Conservation (phyloP, 768 basidiomycete species). For the Leccinum disarticulatum region DNA sequence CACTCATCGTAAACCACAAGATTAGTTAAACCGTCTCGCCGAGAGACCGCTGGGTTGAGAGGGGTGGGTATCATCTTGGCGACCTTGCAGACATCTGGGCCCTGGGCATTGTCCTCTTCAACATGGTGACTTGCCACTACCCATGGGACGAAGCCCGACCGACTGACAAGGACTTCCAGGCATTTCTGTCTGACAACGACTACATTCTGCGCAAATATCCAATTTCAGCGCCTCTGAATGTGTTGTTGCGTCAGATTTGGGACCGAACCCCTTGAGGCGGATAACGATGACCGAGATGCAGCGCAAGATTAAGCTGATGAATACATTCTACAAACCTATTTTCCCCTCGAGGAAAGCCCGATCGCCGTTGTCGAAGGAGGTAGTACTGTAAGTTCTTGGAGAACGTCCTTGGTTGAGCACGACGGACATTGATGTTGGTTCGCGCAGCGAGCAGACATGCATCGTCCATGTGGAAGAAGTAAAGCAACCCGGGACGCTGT, state of each 20-base stretch:
- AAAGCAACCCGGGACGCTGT: no score
- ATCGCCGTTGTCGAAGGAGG: no score
- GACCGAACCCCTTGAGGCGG: constrained; percentile 12
- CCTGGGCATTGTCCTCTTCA: constrained; percentile 78
- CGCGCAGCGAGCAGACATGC: no score
- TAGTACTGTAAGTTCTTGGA: no score
- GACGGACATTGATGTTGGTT: no score
- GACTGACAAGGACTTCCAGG: constrained; percentile 2
- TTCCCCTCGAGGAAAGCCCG: no score
- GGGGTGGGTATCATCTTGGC: constrained; percentile 22
- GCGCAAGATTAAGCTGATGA: constrained; percentile 11
- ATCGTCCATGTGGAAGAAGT: no score
- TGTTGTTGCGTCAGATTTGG: constrained; percentile 10
- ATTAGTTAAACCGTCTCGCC: not conserved
- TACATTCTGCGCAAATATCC: constrained; percentile 2
- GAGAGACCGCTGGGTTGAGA: constrained; percentile 57
- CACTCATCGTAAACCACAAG: no score
- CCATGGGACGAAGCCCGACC: constrained; percentile 19
- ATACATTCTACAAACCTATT: constrained; percentile 14
- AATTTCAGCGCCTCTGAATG: constrained; percentile 7
- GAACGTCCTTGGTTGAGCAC: no score
- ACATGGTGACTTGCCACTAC: constrained; percentile 64
- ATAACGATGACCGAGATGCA: constrained; percentile 9
- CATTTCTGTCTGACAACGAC: constrained; percentile 1
- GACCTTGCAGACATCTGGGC: constrained; percentile 61